Evolutionary conservation across 2,329 filamentous ascomycete genomes (phyloP), one percentile per base, ranked within the genome.

Genomic region (Fusarium sp.): DNA sequence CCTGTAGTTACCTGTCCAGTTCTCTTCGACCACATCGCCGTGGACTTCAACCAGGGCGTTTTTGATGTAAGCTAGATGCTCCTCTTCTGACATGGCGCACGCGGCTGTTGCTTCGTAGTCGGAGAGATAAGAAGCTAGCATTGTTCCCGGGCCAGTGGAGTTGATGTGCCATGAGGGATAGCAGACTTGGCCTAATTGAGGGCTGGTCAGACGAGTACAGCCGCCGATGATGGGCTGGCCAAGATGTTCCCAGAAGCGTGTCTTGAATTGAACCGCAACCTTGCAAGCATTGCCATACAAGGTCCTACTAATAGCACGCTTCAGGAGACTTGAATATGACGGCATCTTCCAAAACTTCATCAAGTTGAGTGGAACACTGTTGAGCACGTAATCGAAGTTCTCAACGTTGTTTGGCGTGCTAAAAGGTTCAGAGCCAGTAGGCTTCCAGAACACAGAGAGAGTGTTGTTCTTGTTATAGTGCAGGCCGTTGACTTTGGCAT

Each of bases 201-300:
- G 74, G 4, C 33, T 63, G 7, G 39, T 65, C 3, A 71, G 24
- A 1, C 58, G 50, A 7, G 86, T 88, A 75, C 91, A 93, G 15
- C 90, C 89, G 28, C 92, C 92, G 65, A 88, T 83, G 78, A 93
- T 93, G 8, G 86, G 86, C 41, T 82, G 81, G n/a, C 82, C 78
- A 53, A 81, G 81, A 62, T 85, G 82, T 77, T 89, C 86, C 87
- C 87, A 89, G 82, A 89, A 89, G 4, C 92, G 89, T 0, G 91
- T 89, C 71, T 87, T 84, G 83, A 92, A 94, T 9, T 73, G 62
- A 12, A 73, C 41, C 2, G 47, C 71, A 0, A 65, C 56, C 4
- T 73, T 89, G 83, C 85, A 83, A 0, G 80, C 74, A 11, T 68
- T 47, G 13, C 47, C 70, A 51, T 76, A 80, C 58, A 75, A 58